These are phyloP conservation scores for Talaromyces sp. DNA, from an alignment of 2,329 filamentous ascomycete species.

Conservation along the genomic window DNA sequence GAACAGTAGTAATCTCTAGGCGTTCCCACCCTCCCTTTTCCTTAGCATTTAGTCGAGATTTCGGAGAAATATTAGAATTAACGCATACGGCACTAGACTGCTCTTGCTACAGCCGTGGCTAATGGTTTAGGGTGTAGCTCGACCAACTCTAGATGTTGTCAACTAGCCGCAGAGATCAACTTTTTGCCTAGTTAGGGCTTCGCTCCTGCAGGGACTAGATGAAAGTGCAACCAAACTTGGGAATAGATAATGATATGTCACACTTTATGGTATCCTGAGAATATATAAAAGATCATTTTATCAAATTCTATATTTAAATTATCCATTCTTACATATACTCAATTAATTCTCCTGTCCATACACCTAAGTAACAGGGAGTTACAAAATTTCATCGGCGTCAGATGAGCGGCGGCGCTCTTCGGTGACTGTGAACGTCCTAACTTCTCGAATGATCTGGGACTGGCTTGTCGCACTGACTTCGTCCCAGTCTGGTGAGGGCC, in stretches of 20 bases:
- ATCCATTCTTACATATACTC: background rate
- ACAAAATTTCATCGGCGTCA: background rate
- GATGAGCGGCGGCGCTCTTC: constrained; percentile 18
- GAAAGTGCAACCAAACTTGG: no score
- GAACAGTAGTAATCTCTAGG: no score
- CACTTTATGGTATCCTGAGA: background rate
- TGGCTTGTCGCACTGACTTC: constrained; percentile 28
- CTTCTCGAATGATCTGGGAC: constrained; percentile 27
- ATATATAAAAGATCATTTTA: background rate
- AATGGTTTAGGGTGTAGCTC: no score
- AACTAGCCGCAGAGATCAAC: no score
- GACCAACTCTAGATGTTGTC: no score
- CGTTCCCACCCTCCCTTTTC: no score
- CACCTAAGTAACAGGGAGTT: background rate
- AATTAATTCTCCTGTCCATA: background rate
- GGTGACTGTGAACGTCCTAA: constrained; percentile 26
- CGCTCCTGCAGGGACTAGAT: no score
- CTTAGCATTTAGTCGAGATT: no score
- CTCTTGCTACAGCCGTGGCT: no score
- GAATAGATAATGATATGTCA: background rate
- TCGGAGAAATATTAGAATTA: no score
- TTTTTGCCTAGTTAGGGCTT: no score
- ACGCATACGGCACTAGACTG: no score
- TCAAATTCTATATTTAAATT: background rate
- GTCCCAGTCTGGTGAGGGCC: constrained; percentile 23